These are phyloP conservation scores for Picochlorum sp. DNA, from an alignment of 139 green algal species.

Conservation along the genomic window DNA sequence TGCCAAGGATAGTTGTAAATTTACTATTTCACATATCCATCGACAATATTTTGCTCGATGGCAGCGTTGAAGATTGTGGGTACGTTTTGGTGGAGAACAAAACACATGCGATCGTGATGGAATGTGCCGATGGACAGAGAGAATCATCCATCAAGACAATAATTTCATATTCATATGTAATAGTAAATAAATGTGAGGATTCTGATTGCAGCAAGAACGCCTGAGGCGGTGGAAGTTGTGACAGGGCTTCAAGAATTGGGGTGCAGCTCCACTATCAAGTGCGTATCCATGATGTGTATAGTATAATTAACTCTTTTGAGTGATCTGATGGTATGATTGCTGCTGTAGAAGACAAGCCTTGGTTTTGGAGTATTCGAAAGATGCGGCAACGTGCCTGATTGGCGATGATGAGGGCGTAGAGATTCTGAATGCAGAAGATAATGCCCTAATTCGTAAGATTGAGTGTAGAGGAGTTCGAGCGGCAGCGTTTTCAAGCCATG, in stretches of 20 bases:
- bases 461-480: conserved; percentile 26
- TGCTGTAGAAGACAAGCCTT: conserved; percentile 18
- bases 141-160: no score
- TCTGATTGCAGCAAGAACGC: conserved; percentile 24
- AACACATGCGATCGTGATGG: not conserved
- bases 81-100: not conserved
- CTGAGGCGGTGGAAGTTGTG: conserved; percentile 9
- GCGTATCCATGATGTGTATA: not conserved
- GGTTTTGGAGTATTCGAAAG: conserved; percentile 20
- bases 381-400: conserved; percentile 23
- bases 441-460: conserved; percentile 16
- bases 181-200: not conserved
- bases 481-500: conserved; percentile 30
- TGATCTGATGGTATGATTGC: conserved; percentile 4
- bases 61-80: not conserved
- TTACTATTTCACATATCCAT: conserved; percentile 2
- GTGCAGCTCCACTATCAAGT: not conserved
- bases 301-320: not conserved
- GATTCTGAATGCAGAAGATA: conserved; percentile 11
- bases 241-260: not conserved
- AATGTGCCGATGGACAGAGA: not conserved
- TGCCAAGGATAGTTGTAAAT: not conserved
- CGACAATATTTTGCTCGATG: not conserved
- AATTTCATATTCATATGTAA: not conserved
- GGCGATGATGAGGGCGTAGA: conserved; percentile 18